Conservation (phyloP, 2,329 filamentous ascomycete species). For the Ceratocystis diversiconidia region DNA sequence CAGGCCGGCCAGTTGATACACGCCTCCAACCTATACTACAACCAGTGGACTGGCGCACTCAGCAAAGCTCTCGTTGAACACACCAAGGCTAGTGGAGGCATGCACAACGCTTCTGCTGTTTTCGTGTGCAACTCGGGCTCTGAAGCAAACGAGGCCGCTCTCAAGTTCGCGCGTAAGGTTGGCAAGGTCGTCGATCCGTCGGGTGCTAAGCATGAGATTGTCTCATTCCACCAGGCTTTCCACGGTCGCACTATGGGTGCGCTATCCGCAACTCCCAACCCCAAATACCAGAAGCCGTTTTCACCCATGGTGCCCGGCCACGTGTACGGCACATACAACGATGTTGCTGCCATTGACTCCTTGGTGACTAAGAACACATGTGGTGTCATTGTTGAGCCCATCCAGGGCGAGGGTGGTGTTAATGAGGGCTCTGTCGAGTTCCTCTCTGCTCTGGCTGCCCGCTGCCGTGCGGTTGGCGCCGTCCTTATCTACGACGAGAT, state of each 20-base stretch:
- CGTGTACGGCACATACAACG: conserved; percentile 72
- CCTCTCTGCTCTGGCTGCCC: conserved; percentile 63
- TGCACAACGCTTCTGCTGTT: conserved; percentile 64
- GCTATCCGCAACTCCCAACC: conserved; percentile 90
- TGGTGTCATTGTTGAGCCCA: conserved; percentile 90
- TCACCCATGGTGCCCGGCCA: conserved; percentile 92
- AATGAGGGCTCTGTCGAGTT: conserved; percentile 74
- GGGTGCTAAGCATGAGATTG: conserved; percentile 64
- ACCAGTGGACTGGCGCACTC: conserved; percentile 82
- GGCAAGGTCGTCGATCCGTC: conserved; percentile 61
- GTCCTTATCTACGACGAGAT: conserved; percentile 94
- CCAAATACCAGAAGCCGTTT: conserved; percentile 94
- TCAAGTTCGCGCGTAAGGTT: conserved; percentile 91
- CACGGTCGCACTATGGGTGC: conserved; percentile 94
- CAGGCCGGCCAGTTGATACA: conserved; percentile 75
- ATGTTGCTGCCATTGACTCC: conserved; percentile 53
- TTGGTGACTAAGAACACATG: conserved; percentile 77
- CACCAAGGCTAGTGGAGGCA: conserved; percentile 64
- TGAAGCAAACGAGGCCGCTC: conserved; percentile 93
- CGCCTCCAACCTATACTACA: conserved; percentile 93
- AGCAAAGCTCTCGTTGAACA: conserved; percentile 73
- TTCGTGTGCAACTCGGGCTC: conserved; percentile 95
- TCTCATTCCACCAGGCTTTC: conserved; percentile 85
- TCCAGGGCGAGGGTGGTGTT: conserved; percentile 92
- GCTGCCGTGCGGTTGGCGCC: conserved; percentile 76